These are phyloP conservation scores for Bisporella sp. DNA, from an alignment of 2,329 filamentous ascomycete species.

Conservation along the genomic window DNA sequence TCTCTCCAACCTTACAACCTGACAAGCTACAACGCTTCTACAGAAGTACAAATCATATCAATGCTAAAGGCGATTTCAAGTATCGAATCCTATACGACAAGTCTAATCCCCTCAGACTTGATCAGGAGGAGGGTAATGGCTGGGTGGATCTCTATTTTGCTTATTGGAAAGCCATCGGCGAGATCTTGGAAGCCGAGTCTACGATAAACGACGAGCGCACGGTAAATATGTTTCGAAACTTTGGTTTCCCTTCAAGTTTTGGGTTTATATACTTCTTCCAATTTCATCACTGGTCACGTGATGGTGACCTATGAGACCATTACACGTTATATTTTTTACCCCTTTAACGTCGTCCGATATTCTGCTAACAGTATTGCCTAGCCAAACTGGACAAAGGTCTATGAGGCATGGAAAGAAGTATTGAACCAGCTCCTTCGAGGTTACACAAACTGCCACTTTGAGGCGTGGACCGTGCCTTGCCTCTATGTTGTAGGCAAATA, in stretches of 20 bases:
- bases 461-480: conserved; percentile 88
- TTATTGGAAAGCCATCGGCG: conserved; percentile 78
- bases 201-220: conserved; percentile 26
- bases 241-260: no score
- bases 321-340: no score
- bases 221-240: conserved; percentile 10
- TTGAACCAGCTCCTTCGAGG: conserved; percentile 71
- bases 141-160: conserved; percentile 81
- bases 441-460: conserved; percentile 69
- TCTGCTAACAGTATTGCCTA: conserved; percentile 13
- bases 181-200: conserved; percentile 62
- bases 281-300: background rate
- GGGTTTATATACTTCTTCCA: no score
- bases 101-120: conserved; percentile 28
- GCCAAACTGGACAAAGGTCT: conserved; percentile 64
- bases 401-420: conserved; percentile 83
- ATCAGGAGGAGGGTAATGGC: conserved; percentile 57
- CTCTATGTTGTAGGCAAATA: conserved; percentile 85
- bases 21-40: conserved; percentile 64
- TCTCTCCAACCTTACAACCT: conserved; percentile 54
- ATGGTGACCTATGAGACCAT: background rate
- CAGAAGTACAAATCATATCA: conserved; percentile 61
- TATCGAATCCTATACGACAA: conserved; percentile 60
- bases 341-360: background rate
- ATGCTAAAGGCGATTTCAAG: conserved; percentile 57